phyloP scores from a whole-genome alignment of 495 filamentous ascomycete species.

The Penicillium salamii region DNA sequence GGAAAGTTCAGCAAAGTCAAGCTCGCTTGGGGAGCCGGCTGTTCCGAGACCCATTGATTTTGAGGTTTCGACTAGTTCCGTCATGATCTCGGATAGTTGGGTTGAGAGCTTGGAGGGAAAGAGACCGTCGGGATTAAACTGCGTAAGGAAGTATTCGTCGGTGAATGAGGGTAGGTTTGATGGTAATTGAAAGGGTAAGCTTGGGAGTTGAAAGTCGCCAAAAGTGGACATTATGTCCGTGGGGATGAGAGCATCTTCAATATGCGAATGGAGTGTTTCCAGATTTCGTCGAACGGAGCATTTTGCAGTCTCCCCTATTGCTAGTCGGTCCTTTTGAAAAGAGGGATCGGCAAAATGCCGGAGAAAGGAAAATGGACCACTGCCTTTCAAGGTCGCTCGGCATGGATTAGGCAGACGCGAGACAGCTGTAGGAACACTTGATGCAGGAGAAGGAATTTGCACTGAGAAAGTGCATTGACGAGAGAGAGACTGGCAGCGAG shows the following conservation, averaged over 20 bases:
- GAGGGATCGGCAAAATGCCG: constrained; percentile 33
- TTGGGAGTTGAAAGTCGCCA: constrained; percentile 9
- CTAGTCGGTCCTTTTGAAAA: constrained; percentile 32
- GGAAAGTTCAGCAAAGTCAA: constrained; percentile 24
- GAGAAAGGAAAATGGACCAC: constrained; percentile 31
- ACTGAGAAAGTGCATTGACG: constrained; percentile 22
- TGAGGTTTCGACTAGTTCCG: constrained; percentile 32
- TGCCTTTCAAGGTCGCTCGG: constrained; percentile 39
- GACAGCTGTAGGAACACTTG: constrained; percentile 3
- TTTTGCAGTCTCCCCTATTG: constrained; percentile 36
- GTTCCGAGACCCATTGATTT: constrained; percentile 23
- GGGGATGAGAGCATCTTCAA: constrained; percentile 31
- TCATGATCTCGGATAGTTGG: constrained; percentile 29
- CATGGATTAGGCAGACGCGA: constrained; percentile 51
- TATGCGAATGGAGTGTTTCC: constrained; percentile 29
- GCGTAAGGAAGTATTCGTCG: constrained; percentile 18
- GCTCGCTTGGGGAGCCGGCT: background rate
- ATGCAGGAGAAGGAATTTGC: background rate
- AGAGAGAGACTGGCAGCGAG: constrained; percentile 25
- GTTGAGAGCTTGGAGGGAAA: constrained; percentile 28
- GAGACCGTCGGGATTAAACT: constrained; percentile 17
- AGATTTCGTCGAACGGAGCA: constrained; percentile 32
- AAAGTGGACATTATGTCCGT: constrained; percentile 16
- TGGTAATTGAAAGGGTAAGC: constrained; percentile 14
- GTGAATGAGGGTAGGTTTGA: constrained; percentile 4